Evolutionary conservation across 2,329 filamentous ascomycete genomes (phyloP), one percentile per base, ranked within the genome.

Genomic region (Pestalotiopsis sp.): DNA sequence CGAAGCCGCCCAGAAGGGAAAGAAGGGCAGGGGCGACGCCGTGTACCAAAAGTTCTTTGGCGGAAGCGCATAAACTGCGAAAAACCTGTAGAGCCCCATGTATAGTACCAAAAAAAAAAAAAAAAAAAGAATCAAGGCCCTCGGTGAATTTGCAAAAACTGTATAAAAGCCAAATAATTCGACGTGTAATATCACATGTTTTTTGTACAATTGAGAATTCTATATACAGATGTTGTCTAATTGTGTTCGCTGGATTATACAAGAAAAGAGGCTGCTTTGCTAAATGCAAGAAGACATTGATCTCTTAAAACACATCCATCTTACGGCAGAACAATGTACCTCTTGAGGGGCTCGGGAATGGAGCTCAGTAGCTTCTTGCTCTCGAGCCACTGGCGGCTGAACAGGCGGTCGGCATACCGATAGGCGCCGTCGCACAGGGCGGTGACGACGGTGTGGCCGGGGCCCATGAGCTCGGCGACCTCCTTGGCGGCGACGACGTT

Each of bases 341-440:
- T 97, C 80, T 93, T 89, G 78, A 98, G 81, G 78, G 93, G 91
- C 83, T 93, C 88, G 6, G 96, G 96, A 78, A 99, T 91, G 58
- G 94, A 91, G 36, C 84, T 88, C 60, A 96, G 80, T 72, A 99
- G 83, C 69, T 92, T 92, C 90, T 98, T 99, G 76, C 91, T 89
- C 79, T 90, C 86, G 73, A 99, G 83, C 96, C 96, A 99, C 80
- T 92, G 95, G 80, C 89, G 90, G 60, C 93, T 97, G 83, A 99
- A 99, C 71, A 99, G 80, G 45, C 96, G 87, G 72, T 99, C 96
- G 4, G 96, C 96, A 80, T 99, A 99, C 77, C 96, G 86, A 79
- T 99, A 98, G n/a, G 96, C 96, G 70, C 96, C 96, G 79, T 99
- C 96, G 77, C 94, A 97, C 59, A 99, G 87, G 68, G 98, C 89